Evolutionary conservation across 768 basidiomycete genomes (phyloP).

Genomic region (Pisolithus sp.): DNA sequence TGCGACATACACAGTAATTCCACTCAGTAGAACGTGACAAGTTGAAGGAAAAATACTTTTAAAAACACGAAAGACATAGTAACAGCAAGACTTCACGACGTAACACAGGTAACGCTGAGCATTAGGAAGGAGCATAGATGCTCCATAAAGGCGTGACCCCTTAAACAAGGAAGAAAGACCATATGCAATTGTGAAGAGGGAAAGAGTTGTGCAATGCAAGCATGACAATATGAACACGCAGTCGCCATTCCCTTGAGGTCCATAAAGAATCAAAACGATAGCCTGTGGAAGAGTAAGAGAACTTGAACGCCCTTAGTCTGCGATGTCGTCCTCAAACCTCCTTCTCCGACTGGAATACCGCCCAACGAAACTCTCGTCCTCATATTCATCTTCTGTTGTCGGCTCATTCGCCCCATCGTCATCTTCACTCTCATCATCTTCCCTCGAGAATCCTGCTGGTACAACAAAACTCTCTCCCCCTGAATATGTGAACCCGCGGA

Average conservation of each 20-base stretch:
- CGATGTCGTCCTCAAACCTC: constrained; percentile 28
- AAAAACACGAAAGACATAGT: background rate
- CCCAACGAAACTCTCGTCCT: constrained; percentile 60
- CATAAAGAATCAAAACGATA: constrained; percentile 6
- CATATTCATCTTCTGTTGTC: constrained; percentile 73
- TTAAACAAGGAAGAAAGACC: constrained; percentile 1
- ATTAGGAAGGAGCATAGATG: constrained; percentile 4
- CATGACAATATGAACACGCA: background rate
- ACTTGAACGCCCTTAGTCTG: constrained; percentile 16
- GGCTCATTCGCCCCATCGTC: constrained; percentile 44
- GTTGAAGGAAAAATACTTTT: background rate
- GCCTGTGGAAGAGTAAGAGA: constrained; percentile 7
- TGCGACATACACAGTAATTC: constrained; percentile 20
- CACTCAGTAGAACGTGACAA: constrained; percentile 15
- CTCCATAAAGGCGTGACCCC: constrained; percentile 1
- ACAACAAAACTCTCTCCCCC: constrained; percentile 62
- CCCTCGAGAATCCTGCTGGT: constrained; percentile 35
- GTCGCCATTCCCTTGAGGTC: constrained; percentile 19
- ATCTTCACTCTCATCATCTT: constrained; percentile 35
- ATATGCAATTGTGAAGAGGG: constrained; percentile 4
- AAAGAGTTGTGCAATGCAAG: constrained; percentile 4
- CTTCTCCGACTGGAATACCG: constrained; percentile 61
- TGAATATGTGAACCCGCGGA: constrained; percentile 88
- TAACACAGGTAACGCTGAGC: background rate
- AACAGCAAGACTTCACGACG: background rate